These are phyloP conservation scores for Fusarium piperis DNA, from an alignment of 2,329 filamentous ascomycete species.

Conservation along the genomic window DNA sequence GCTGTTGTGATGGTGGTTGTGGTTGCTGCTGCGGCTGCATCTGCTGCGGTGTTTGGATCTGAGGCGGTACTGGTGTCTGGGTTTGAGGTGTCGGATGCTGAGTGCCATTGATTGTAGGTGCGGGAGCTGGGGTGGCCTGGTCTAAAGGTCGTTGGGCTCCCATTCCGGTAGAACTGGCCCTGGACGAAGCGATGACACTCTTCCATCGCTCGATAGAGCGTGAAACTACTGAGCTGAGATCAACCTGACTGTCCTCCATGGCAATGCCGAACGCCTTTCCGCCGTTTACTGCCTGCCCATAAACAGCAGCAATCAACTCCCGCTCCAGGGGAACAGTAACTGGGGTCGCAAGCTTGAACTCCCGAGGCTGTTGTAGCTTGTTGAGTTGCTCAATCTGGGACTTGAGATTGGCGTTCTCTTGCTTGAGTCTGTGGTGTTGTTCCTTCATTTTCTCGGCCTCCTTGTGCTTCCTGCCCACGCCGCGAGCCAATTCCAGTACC, in stretches of 20 bases:
- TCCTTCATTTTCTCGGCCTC: conserved; percentile 63
- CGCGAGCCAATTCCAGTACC: conserved; percentile 69
- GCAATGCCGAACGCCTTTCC: conserved; percentile 56
- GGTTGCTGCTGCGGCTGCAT: conserved; percentile 30
- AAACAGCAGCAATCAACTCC: conserved; percentile 57
- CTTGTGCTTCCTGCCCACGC: conserved; percentile 65
- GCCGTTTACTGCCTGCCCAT: conserved; percentile 56
- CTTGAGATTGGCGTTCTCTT: conserved; percentile 67
- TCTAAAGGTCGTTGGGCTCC: conserved; percentile 61
- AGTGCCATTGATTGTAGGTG: conserved; percentile 33
- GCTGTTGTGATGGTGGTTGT: conserved; percentile 15
- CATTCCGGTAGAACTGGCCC: conserved; percentile 57
- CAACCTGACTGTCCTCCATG: conserved; percentile 61
- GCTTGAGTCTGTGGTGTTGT: conserved; percentile 60
- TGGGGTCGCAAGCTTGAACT: conserved; percentile 65
- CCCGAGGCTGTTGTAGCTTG: conserved; percentile 67
- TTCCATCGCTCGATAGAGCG: conserved; percentile 71
- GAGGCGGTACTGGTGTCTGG: conserved; percentile 31
- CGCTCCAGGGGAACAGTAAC: conserved; percentile 62
- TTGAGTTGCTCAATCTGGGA: conserved; percentile 68
- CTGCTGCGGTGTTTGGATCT: conserved; percentile 23
- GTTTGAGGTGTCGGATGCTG: conserved; percentile 28
- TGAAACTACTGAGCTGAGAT: conserved; percentile 62
- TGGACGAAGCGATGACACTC: conserved; percentile 63
- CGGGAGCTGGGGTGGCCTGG: conserved; percentile 40